These are phyloP conservation scores for Suhomyces faveliae DNA, from an alignment of 805 yeast species.

Conservation along the genomic window DNA sequence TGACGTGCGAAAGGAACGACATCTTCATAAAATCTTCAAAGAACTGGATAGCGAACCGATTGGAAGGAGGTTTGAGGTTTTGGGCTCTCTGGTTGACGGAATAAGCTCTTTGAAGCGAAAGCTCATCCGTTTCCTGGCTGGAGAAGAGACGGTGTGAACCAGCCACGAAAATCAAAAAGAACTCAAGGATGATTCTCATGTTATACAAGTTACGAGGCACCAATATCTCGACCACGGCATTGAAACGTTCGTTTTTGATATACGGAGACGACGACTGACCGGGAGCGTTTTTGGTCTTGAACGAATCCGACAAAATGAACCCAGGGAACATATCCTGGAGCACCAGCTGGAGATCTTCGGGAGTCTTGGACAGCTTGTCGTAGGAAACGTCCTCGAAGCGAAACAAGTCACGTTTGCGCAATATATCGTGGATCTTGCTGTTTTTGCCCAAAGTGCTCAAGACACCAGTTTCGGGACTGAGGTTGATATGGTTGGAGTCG, in stretches of 20 bases:
- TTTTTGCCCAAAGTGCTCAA: constrained; percentile 8
- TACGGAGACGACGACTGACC: constrained; percentile 37
- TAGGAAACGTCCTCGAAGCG: constrained; percentile 32
- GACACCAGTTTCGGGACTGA: constrained; percentile 4
- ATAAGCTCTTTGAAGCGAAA: background rate
- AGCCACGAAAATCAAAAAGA: constrained; percentile 65
- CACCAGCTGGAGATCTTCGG: constrained; percentile 31
- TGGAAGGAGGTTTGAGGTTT: background rate
- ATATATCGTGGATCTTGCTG: constrained; percentile 21
- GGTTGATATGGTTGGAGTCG: constrained; percentile 15
- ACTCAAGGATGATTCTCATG: constrained; percentile 75
- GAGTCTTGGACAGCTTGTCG: constrained; percentile 18
- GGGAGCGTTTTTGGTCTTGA: constrained; percentile 12
- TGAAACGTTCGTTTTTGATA: constrained; percentile 57
- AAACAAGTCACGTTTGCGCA: constrained; percentile 25
- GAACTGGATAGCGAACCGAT: constrained; percentile 37
- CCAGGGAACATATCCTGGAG: constrained; percentile 74
- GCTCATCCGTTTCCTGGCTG: constrained; percentile 13
- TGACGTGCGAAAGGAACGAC: constrained; percentile 63
- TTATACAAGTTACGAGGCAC: constrained; percentile 73
- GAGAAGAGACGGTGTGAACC: constrained; percentile 44
- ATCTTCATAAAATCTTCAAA: constrained; percentile 63
- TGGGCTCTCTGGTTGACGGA: background rate
- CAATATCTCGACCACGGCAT: constrained; percentile 58
- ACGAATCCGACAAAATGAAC: constrained; percentile 34